Conservation (phyloP, 2,329 filamentous ascomycete species). For the Coleophoma crateriformis region DNA sequence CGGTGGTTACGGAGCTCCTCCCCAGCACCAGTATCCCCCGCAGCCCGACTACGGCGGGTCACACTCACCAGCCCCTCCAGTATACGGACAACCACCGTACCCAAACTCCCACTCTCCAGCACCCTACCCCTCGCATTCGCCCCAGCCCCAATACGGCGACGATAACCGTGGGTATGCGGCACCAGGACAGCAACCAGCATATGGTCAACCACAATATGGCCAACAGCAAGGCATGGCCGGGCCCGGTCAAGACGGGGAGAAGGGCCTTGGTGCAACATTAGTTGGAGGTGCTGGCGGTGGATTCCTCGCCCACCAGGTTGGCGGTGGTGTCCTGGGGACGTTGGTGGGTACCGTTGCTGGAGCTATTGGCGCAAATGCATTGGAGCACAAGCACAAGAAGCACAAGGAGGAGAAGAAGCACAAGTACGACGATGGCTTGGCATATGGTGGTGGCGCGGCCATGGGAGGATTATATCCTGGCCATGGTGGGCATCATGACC, state of each 20-base stretch:
- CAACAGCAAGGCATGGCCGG: conserved; percentile 7
- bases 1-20: conserved; percentile 10
- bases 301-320: conserved; percentile 47
- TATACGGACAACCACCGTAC: conserved; percentile 12
- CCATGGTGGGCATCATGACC: conserved; percentile 3
- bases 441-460: conserved; percentile 5
- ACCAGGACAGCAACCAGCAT: neutral
- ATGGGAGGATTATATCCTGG: conserved; percentile 15
- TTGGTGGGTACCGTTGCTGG: conserved; percentile 47
- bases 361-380: conserved; percentile 47
- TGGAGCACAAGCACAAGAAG: conserved; percentile 38
- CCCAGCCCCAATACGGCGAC: neutral
- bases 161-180: conserved; percentile 6
- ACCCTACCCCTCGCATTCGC: conserved; percentile 2
- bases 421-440: conserved; percentile 5
- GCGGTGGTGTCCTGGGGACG: conserved; percentile 47
- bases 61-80: neutral
- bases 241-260: conserved; percentile 37
- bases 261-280: conserved; percentile 48
- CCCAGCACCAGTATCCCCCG: conserved; percentile 4
- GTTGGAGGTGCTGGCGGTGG: conserved; percentile 48
- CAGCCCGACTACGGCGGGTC: conserved; percentile 6
- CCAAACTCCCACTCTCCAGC: conserved; percentile 12
- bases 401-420: conserved; percentile 25
- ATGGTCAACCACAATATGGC: conserved; percentile 3